Conservation (phyloP, 768 basidiomycete genomes). For the Boletus reticulatus region DNA sequence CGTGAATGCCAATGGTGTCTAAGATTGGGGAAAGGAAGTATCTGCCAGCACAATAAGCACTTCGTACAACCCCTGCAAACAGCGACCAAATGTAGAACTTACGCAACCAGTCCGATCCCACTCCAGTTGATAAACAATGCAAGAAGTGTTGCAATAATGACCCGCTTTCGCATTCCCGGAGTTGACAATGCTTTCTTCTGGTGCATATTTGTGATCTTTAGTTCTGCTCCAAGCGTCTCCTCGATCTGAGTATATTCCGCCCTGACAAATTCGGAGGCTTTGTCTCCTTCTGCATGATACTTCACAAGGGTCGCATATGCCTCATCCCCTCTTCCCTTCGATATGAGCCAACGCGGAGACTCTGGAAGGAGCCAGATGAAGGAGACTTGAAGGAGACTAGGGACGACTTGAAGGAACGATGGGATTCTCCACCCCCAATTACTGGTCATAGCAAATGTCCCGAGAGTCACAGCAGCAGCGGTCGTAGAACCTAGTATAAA, state of each 20-base stretch:
- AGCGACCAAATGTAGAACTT: not conserved
- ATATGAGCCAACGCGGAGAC: slow-evolving; percentile 63
- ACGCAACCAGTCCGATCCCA: slow-evolving; percentile 1
- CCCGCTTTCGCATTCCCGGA: slow-evolving; percentile 13
- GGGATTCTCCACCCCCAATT: slow-evolving; percentile 71
- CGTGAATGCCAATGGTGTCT: slow-evolving; percentile 8
- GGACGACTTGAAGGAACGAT: slow-evolving; percentile 52
- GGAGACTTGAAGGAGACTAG: slow-evolving; percentile 49
- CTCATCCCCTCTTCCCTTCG: slow-evolving; percentile 51
- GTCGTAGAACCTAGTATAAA: slow-evolving; percentile 4
- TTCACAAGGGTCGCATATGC: slow-evolving; percentile 47
- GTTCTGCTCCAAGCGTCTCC: slow-evolving; percentile 42
- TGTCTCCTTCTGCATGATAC: slow-evolving; percentile 61
- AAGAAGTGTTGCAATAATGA: slow-evolving; percentile 9
- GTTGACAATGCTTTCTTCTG: slow-evolving; percentile 3
- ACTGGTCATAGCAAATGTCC: slow-evolving; percentile 56
- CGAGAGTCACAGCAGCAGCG: slow-evolving; percentile 56
- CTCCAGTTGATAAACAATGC: slow-evolving; percentile 14
- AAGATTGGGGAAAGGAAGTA: slow-evolving; percentile 8
- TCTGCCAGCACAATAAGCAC: not conserved
- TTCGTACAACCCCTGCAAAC: not conserved
- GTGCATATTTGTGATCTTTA: not conserved
- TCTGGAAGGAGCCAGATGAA: slow-evolving; percentile 63
- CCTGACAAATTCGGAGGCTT: slow-evolving; percentile 48
- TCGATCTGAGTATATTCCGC: slow-evolving; percentile 58